Base-by-base conservation (phyloP, 2,329 filamentous ascomycete genomes). In the Hypoxylon sp. region DNA sequence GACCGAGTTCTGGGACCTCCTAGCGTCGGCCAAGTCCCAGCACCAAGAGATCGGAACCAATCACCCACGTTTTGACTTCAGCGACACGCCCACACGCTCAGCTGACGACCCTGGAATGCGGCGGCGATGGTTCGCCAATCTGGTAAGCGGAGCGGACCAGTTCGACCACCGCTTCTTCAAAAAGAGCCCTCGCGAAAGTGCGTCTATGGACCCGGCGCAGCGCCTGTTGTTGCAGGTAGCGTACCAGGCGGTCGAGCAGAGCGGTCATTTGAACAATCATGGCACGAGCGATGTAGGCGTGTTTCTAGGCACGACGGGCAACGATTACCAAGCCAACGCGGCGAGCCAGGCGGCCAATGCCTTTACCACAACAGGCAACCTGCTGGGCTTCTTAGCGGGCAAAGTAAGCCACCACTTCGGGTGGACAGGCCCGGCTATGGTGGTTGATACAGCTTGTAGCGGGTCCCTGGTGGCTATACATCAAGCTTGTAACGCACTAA, bases 381-480 rank as follows among this genome's bases (percentile, higher is more conserved):
- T 70, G 1, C 63, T 69, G 11, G 64, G 64, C 3, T 79, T 77
- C 65, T 34, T 74, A 5, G 67, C 67, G 1, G 77, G 75, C 10
- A 52, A 75, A 0, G 60, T 81, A 0, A 74, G 72, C n/a, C 75
- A 81, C 51, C 64, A 77, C 10, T 81, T 79, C n/a, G 75, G 79
- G 4, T 77, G 77, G 57, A 73, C 76, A 0, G 80, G 80, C 0
- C 78, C 79, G 0, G 56, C 70, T 0, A 48, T 77, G 19, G 68
- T 67, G 1, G 55, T 78, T 1, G 76, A 81, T 51, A 79, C 77
- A 0, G 80, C 78, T 0, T 82, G 81, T 58, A 80, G 79, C 0
- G 78, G 78, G 0, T 79, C 79, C 0, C 23, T 76, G 0, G 78
- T 79, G 1, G 77, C 79, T 1, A 72, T 83, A 0, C 76, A 83